These are phyloP conservation scores for Corylus americana DNA, from an alignment of 306 rosid genomes.

Conservation along the genomic window DNA sequence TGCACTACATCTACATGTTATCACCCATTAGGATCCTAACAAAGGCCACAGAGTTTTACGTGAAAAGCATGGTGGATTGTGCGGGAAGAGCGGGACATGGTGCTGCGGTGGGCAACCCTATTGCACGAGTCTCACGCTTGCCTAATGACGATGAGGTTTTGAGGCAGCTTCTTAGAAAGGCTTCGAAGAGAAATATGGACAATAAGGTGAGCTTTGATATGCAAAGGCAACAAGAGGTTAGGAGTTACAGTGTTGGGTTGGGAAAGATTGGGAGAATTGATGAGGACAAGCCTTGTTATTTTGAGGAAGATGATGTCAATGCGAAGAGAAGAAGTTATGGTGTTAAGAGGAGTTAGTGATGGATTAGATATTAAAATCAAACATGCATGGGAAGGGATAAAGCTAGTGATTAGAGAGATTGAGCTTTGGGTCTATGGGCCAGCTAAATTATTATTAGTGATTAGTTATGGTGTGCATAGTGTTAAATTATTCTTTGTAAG, in stretches of 20 bases:
- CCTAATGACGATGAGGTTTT: conserved; percentile 15
- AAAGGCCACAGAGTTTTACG: conserved; percentile 43
- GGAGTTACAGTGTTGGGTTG: conserved; percentile 36
- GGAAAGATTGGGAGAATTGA: conserved; percentile 53
- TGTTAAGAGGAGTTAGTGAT: background rate
- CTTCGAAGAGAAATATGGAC: background rate
- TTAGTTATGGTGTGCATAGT: no score
- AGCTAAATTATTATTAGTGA: no score
- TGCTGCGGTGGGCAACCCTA: background rate
- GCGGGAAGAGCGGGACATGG: conserved; percentile 36
- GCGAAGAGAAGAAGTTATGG: conserved; percentile 28
- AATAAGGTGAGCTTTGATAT: conserved; percentile 5
- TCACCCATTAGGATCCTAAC: conserved; percentile 44
- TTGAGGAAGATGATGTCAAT: conserved; percentile 35
- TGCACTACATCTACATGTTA: conserved; percentile 24
- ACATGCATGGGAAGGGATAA: background rate
- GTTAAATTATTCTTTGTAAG: no score
- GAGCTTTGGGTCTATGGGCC: background rate
- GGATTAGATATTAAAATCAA: background rate
- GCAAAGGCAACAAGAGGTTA: conserved; percentile 16
- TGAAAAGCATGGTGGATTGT: conserved; percentile 36
- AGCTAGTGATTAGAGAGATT: background rate
- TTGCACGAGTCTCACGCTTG: conserved; percentile 16
- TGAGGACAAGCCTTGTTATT: conserved; percentile 52
- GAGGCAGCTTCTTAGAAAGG: conserved; percentile 14